Evolutionary conservation across 73 alveolate species (phyloP), one percentile per base, ranked within the genome.

Genomic region (Paramecium biaurelia): DNA sequence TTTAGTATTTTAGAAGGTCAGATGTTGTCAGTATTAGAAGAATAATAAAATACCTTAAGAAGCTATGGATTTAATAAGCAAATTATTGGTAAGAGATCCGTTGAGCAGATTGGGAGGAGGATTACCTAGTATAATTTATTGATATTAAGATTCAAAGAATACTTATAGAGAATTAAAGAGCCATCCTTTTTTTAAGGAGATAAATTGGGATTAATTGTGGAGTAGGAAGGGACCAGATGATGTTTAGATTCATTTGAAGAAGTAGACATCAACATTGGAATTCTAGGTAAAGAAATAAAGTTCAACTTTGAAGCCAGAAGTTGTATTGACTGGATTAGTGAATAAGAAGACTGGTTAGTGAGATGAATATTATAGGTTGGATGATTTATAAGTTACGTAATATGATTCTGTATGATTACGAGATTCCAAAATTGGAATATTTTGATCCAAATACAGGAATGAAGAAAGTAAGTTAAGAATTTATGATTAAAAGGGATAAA

Each of bases 51-150:
- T 98, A 9, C 96, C 97, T 26, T 87, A 70, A 11, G 98, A 95
- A 15, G 99, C 98, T 6, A 92, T 82, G 67, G 99, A 97, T 92
- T 92, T 97, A 76, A 96, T 97, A 21, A 92, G 89, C n/a, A 76
- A 92, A 58, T 92, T 97, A 20, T 92, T 97, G 5, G 67, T 53
- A 8, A 32, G 41, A 70, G 95, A 97, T 49, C 96, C 97, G 4
- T 21, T 30, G 15, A 79, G 84, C 53, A 96, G 99, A 85, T 49
- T 96, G 10, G 98, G 97, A 0, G 99, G 98, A 28, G 99, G 98
- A 8, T 47, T 47, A 14, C 26, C 20, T 15, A n/a, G 59, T 47
- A 47, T 84, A 95, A 95, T 86, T 28, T 63, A 38, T 47, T 97
- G 90, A 70, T 97, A 97, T 2, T 70, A 95, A 14, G 95, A 96